A percentile compares a stretch with the other conserved stretches of the same genome.
These are phyloP conservation scores for Guillardia theta DNA, from an alignment of 78 protist genomes.

Conservation along the genomic window DNA sequence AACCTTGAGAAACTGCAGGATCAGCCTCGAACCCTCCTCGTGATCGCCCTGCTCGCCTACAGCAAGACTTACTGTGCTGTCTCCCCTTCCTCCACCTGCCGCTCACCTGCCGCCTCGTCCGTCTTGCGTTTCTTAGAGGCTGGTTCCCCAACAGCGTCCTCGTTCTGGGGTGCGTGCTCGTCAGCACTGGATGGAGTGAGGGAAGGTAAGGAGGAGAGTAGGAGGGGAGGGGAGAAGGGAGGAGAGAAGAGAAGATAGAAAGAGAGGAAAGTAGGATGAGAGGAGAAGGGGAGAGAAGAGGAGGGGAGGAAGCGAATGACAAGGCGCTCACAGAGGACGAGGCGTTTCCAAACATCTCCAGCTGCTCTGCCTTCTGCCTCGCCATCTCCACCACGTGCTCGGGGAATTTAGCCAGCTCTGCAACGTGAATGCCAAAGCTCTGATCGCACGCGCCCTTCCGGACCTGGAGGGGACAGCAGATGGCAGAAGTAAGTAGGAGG, in stretches of 20 bases:
- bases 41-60: too few species aligned
- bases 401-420: slow-evolving; percentile 71
- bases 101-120: too few species aligned
- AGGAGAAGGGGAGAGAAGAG: background rate
- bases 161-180: background rate
- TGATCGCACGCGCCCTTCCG: slow-evolving; percentile 81
- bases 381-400: slow-evolving; percentile 51
- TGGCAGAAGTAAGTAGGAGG: background rate
- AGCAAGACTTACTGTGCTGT: too few species aligned
- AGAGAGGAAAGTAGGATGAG: background rate
- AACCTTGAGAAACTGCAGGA: too few species aligned
- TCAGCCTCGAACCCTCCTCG: too few species aligned
- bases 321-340: background rate
- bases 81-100: too few species aligned
- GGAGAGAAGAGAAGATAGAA: background rate
- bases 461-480: too few species aligned
- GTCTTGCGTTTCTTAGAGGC: too few species aligned
- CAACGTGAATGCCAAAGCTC: slow-evolving; percentile 93
- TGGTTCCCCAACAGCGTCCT: too few species aligned
- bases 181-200: background rate
- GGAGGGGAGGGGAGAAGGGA: background rate
- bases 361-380: slow-evolving; percentile 72
- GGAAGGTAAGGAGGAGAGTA: background rate
- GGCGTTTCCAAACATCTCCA: slow-evolving; percentile 73
- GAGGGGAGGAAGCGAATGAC: background rate